A percentile compares a stretch with the other conserved stretches of the same genome.
Conservation (phyloP, 2,329 filamentous ascomycete genomes). For the Claviceps monticola region DNA sequence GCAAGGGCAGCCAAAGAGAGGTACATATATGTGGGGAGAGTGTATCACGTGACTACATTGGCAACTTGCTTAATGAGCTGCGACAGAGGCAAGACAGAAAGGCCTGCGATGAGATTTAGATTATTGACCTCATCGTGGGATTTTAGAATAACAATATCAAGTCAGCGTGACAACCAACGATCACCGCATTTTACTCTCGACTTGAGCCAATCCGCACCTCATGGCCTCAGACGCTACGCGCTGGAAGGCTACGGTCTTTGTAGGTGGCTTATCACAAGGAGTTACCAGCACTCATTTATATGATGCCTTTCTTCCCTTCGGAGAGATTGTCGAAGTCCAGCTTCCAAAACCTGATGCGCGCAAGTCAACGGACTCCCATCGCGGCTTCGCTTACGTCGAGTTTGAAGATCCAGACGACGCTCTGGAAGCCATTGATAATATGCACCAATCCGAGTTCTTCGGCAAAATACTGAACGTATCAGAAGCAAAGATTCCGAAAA, state of each 20-base stretch:
- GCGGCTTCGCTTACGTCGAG: constrained; percentile 94
- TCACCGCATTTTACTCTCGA: background rate
- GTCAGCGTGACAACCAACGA: background rate
- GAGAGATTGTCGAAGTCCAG: constrained; percentile 83
- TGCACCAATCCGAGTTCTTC: constrained; percentile 94
- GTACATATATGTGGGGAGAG: background rate
- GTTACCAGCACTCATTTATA: constrained; percentile 66
- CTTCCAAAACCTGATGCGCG: constrained; percentile 77
- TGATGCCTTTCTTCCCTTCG: constrained; percentile 92
- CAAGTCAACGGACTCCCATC: constrained; percentile 64
- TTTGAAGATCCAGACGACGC: constrained; percentile 79
- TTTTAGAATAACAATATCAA: background rate
- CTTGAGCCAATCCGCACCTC: constrained; percentile 1
- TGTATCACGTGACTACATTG: background rate
- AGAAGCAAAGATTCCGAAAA: constrained; percentile 82
- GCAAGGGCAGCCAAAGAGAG: background rate
- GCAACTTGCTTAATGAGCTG: too few relatives aligned
- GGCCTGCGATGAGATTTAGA: too few relatives aligned
- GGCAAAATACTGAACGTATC: constrained; percentile 87
- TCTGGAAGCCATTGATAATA: constrained; percentile 93
- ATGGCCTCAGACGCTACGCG: constrained; percentile 69
- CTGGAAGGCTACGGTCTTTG: constrained; percentile 83
- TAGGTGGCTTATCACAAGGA: constrained; percentile 71
- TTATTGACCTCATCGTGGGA: too few relatives aligned
- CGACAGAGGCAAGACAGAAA: too few relatives aligned